A percentile compares a stretch with the other conserved stretches of the same genome.
Evolutionary conservation across 768 basidiomycete species (phyloP).

Genomic region (Pulveroboletus sp.): DNA sequence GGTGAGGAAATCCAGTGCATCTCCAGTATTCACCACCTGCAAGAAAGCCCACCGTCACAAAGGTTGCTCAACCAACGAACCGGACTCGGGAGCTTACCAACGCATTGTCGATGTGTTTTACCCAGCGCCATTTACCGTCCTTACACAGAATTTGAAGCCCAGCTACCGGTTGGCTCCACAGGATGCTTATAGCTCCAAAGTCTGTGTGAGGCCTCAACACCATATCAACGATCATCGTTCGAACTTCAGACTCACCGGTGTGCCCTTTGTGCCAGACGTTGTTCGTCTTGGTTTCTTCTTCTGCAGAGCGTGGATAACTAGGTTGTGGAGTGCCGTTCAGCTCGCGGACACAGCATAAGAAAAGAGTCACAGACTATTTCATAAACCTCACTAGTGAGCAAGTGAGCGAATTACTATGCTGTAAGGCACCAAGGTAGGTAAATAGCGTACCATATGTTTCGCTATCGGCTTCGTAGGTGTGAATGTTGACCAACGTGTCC

Average conservation of each 20-base stretch:
- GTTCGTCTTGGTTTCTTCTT: constrained; percentile 47
- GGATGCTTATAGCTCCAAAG: constrained; percentile 50
- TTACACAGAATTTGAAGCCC: constrained; percentile 52
- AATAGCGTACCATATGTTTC: constrained; percentile 38
- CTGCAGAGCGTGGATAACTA: constrained; percentile 47
- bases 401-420: not conserved
- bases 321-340: not conserved
- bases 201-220: constrained; percentile 28
- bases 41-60: not conserved
- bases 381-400: constrained; percentile 48
- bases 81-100: constrained; percentile 32
- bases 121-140: constrained; percentile 54
- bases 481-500: constrained; percentile 45
- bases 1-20: constrained; percentile 55
- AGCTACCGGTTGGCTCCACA: constrained; percentile 59
- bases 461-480: constrained; percentile 38
- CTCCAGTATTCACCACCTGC: constrained; percentile 58
- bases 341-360: not conserved
- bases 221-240: too few species aligned
- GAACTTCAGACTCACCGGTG: constrained; percentile 34
- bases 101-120: constrained; percentile 54
- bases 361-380: constrained; percentile 50
- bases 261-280: constrained; percentile 61
- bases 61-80: not conserved
- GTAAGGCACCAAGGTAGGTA: not conserved